Evolutionary conservation across 2,329 filamentous ascomycete species (phyloP), one percentile per base, ranked within the genome.

Genomic region (Botrytis medusae): DNA sequence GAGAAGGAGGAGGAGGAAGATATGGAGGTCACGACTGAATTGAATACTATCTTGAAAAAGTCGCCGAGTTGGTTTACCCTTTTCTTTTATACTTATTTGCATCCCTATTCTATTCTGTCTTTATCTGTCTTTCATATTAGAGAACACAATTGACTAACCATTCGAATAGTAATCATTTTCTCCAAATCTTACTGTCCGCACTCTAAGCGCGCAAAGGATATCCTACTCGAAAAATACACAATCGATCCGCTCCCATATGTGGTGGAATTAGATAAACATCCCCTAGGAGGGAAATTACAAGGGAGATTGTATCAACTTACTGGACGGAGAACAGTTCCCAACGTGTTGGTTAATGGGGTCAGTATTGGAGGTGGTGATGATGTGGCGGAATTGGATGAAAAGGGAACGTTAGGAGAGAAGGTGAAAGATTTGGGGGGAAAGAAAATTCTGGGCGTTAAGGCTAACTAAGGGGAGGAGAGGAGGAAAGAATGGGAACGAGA

Each of bases 351-450:
- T 79, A 93, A 94, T 79, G 94, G 94, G 63, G 90, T 91, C 82
- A 96, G 92, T 82, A 93, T 98, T 75, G 96, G 96, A 64, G 96
- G 96, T 34, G 90, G 93, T 68, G 95, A 98, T 80, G 94, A 98
- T 74, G 88, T 99, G 73, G 87, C 89, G 67, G 90, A 88, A 40
- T 84, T 98, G 74, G 90, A 95, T 80, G 82, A 85, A 42, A 86
- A 87, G 46, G 90, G 91, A 76, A 88, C 88, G 73, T 85, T 98
- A 75, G 87, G 90, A 12, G 87, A 88, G 72, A 96, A 90, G 81
- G 87, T 98, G 75, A 89, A 89, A 81, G 87, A 87, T 40, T 86
- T 97, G 81, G 94, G 90, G 42, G 92, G 91, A 37, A 93, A 92
- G 81, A 87, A 90, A 69, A 79, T 80, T 44, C 29, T 72, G 37